phyloP scores from a whole-genome alignment of 2,329 filamentous ascomycete genomes.

The Parastagonospora avenae region DNA sequence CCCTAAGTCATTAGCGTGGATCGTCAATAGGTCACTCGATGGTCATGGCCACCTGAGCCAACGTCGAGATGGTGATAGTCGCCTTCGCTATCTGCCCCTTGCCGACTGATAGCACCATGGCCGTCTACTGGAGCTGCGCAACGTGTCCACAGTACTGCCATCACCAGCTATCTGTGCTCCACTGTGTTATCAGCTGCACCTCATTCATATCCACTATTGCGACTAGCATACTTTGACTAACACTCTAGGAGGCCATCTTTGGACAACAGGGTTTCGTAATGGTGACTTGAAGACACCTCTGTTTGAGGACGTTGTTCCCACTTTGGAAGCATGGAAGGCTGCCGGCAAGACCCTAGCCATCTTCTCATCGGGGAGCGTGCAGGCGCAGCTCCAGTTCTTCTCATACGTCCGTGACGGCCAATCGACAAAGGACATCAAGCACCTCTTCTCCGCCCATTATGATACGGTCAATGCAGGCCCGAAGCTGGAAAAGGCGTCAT shows the following conservation, averaged over 20 bases:
- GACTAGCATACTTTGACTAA: slow-evolving; percentile 25
- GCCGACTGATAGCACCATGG: neutral
- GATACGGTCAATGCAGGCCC: slow-evolving; percentile 81
- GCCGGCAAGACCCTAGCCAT: slow-evolving; percentile 67
- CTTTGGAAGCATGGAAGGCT: slow-evolving; percentile 64
- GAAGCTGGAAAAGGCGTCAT: slow-evolving; percentile 72
- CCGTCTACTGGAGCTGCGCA: neutral
- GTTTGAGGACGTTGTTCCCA: slow-evolving; percentile 73
- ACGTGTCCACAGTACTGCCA: neutral
- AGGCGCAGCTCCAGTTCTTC: slow-evolving; percentile 81
- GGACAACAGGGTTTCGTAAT: slow-evolving; percentile 73
- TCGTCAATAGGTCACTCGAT: slow-evolving; percentile 26
- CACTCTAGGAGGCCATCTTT: slow-evolving; percentile 64
- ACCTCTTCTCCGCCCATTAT: slow-evolving; percentile 56
- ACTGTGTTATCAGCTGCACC: slow-evolving; percentile 7
- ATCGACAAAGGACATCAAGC: slow-evolving; percentile 49
- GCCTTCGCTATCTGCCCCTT: slow-evolving; percentile 18
- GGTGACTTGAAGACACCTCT: slow-evolving; percentile 74
- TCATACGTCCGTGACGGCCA: slow-evolving; percentile 56
- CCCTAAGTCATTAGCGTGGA: slow-evolving; percentile 21
- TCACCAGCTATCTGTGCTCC: neutral
- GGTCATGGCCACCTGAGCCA: slow-evolving; percentile 19
- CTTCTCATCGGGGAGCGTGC: slow-evolving; percentile 80
- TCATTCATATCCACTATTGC: slow-evolving; percentile 3
- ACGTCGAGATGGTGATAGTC: slow-evolving; percentile 31